Evolutionary conservation across 2,329 filamentous ascomycete species (phyloP).

Genomic region (Cladosporium colombiae): DNA sequence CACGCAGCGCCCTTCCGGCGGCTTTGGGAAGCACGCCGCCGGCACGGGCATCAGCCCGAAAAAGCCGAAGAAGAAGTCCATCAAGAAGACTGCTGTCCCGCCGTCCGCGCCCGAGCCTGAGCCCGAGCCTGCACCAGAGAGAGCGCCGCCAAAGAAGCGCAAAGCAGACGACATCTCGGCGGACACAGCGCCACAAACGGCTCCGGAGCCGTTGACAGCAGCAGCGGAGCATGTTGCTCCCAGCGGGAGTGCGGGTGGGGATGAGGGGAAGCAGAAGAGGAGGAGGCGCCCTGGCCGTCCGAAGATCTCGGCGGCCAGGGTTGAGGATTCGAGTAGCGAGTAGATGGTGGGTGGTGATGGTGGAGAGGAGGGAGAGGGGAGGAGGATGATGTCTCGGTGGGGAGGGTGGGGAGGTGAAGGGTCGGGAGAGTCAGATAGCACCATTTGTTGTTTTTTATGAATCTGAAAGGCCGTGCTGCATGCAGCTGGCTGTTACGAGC

Average conservation of each 20-base stretch:
- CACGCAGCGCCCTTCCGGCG: background rate
- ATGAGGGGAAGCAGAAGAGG: conserved; percentile 2
- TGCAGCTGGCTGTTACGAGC: background rate
- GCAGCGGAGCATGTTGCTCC: background rate
- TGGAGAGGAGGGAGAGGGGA: background rate
- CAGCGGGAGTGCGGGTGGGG: background rate
- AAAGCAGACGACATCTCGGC: conserved; percentile 3
- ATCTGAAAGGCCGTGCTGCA: background rate
- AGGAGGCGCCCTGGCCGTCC: background rate
- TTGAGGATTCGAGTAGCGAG: conserved; percentile 11
- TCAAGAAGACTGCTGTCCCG: background rate
- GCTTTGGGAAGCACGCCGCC: background rate
- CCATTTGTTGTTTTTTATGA: background rate
- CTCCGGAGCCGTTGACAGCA: background rate
- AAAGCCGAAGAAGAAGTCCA: conserved; percentile 19
- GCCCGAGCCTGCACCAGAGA: background rate
- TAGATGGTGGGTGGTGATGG: background rate
- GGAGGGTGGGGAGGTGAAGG: background rate
- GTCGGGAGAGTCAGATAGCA: background rate
- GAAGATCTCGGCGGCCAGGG: background rate
- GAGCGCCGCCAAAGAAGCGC: background rate
- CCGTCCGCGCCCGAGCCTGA: background rate
- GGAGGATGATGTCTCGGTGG: background rate
- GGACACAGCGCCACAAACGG: background rate
- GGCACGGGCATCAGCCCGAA: background rate